phyloP scores from a whole-genome alignment of 495 filamentous ascomycete species.

The Talaromyces ruber region DNA sequence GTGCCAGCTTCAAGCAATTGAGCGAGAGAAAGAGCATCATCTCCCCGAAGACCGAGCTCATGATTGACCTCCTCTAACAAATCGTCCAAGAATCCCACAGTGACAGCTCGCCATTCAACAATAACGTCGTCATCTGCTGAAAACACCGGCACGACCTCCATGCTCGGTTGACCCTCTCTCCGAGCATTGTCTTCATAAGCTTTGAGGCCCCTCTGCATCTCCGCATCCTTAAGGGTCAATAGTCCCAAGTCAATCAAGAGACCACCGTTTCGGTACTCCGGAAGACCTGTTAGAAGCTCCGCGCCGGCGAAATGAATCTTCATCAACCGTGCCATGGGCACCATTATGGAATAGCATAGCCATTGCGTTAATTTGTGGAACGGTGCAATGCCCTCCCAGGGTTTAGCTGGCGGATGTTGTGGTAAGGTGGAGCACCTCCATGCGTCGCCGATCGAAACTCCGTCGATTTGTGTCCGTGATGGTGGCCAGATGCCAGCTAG shows the following conservation, averaged over 20 bases:
- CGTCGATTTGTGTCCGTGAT: slow-evolving; percentile 81
- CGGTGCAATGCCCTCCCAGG: slow-evolving; percentile 91
- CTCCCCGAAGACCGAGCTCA: slow-evolving; percentile 43
- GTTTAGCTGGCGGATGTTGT: slow-evolving; percentile 55
- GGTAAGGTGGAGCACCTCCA: slow-evolving; percentile 88
- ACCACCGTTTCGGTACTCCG: slow-evolving; percentile 64
- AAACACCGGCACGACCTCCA: slow-evolving; percentile 61
- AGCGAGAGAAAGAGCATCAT: slow-evolving; percentile 48
- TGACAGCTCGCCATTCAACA: slow-evolving; percentile 62
- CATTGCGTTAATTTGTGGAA: slow-evolving; percentile 74
- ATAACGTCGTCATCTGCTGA: slow-evolving; percentile 58
- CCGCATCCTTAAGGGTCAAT: slow-evolving; percentile 49
- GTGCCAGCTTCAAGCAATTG: slow-evolving; percentile 65
- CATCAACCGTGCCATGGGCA: slow-evolving; percentile 56
- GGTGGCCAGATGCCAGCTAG: slow-evolving; percentile 83
- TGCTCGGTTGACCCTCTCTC: slow-evolving; percentile 63
- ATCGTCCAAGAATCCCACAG: slow-evolving; percentile 59
- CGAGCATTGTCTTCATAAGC: slow-evolving; percentile 66
- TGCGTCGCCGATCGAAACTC: slow-evolving; percentile 83
- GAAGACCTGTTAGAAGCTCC: slow-evolving; percentile 57
- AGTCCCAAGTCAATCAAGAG: slow-evolving; percentile 60
- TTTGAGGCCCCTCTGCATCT: slow-evolving; percentile 53
- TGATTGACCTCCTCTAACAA: slow-evolving; percentile 54
- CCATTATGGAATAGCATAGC: slow-evolving; percentile 67
- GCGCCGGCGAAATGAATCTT: slow-evolving; percentile 54